phyloP scores from a whole-genome alignment of 805 yeast species.

The Wickerhamomyces subpelliculosus region DNA sequence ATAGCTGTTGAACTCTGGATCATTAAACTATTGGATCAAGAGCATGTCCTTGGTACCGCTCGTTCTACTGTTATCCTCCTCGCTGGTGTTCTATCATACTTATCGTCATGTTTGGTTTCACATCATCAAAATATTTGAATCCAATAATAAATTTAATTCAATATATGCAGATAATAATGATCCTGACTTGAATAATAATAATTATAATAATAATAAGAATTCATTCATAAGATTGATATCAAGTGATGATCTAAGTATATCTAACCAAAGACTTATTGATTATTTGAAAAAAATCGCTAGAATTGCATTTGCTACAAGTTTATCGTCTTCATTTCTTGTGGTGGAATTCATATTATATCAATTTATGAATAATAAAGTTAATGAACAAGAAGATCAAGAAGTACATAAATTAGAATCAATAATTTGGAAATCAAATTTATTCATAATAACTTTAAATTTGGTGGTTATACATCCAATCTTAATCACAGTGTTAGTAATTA shows the following conservation, averaged over 20 bases:
- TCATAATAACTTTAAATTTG: constrained; percentile 5
- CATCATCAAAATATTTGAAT: background rate
- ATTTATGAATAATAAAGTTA: constrained; percentile 5
- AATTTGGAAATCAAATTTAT: background rate
- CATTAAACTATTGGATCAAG: too few relatives aligned
- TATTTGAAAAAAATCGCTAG: constrained; percentile 8
- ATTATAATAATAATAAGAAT: too few relatives aligned
- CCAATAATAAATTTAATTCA: constrained; percentile 3
- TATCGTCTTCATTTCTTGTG: constrained; percentile 11
- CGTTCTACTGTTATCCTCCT: background rate
- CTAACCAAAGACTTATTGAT: background rate
- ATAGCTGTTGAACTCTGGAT: too few relatives aligned
- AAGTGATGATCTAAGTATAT: constrained; percentile 1
- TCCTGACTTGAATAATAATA: constrained; percentile 1
- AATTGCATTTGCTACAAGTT: constrained; percentile 13
- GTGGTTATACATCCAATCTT: constrained; percentile 16
- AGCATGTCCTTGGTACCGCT: background rate
- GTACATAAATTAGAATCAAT: background rate
- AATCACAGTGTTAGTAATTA: constrained; percentile 9
- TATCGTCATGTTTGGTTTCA: background rate
- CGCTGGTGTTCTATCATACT: background rate
- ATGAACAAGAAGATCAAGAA: background rate
- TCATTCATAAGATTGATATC: constrained; percentile 8
- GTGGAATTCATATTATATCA: constrained; percentile 19
- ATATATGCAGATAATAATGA: constrained; percentile 1